phyloP scores from a whole-genome alignment of 2,329 filamentous ascomycete species.

The Diaporthe helianthi region DNA sequence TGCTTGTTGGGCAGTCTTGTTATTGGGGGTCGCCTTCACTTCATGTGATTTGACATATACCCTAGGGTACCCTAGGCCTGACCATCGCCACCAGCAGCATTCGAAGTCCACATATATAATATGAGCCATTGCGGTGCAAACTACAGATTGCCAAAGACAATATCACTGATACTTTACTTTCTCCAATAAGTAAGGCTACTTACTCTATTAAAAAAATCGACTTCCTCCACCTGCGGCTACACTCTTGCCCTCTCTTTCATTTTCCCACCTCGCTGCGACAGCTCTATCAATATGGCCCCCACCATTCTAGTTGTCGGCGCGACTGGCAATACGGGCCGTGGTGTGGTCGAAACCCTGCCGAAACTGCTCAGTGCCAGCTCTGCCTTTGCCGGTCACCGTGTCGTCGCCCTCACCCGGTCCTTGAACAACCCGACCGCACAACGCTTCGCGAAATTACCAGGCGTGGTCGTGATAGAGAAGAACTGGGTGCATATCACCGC shows the following conservation, averaged over 20 bases:
- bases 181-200: no score
- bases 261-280: rapidly evolving
- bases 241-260: background rate
- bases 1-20: no score
- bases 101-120: background rate
- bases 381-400: background rate
- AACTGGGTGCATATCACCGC: conserved; percentile 48
- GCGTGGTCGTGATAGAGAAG: background rate
- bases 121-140: background rate
- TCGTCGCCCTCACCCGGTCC: conserved; percentile 1
- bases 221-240: background rate
- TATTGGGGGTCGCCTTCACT: no score
- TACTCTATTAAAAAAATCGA: no score
- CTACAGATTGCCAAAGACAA: background rate
- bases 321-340: conserved; percentile 17
- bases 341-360: conserved; percentile 7
- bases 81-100: background rate
- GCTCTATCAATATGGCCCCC: background rate
- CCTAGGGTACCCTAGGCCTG: no score
- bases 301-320: conserved; percentile 10
- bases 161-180: no score
- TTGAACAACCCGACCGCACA: background rate
- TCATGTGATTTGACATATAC: no score
- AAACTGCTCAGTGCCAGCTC: background rate
- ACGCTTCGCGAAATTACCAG: background rate